Evolutionary conservation across 2,329 filamentous ascomycete species (phyloP).

Genomic region (Malbranchea zuffiana): DNA sequence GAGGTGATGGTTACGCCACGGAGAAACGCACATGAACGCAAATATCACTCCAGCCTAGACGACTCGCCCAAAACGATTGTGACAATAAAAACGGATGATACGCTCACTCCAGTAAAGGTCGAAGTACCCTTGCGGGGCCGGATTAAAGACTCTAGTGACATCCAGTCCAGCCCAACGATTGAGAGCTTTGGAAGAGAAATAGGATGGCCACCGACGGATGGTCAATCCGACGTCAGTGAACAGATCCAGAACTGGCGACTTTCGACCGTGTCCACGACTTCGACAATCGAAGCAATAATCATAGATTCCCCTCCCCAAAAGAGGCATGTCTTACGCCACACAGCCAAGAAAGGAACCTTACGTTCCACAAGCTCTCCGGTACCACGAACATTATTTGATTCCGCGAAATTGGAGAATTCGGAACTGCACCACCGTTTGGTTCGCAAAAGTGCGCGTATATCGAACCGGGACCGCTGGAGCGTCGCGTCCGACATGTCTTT

Average conservation of each 20-base stretch:
- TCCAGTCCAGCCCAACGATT: conserved; percentile 25
- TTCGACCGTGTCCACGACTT: conserved; percentile 43
- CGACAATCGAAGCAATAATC: conserved; percentile 47
- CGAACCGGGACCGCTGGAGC: conserved; percentile 37
- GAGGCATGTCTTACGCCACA: conserved; percentile 41
- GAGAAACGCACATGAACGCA: background rate
- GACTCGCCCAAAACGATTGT: too few relatives aligned
- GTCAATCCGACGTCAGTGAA: conserved; percentile 20
- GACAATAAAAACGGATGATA: too few relatives aligned
- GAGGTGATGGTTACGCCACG: background rate
- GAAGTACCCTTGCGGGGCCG: conserved; percentile 6
- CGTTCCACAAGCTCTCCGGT: conserved; percentile 38
- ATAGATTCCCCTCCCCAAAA: conserved; percentile 40
- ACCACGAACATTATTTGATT: conserved; percentile 36
- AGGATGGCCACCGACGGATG: conserved; percentile 37
- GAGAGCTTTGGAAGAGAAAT: conserved; percentile 42
- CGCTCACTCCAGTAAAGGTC: background rate
- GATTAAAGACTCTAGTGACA: conserved; percentile 1
- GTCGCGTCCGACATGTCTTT: conserved; percentile 33
- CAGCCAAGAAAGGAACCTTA: conserved; percentile 43
- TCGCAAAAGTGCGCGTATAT: conserved; percentile 42
- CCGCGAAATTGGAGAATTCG: conserved; percentile 33
- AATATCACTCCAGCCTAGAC: too few relatives aligned
- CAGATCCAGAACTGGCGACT: conserved; percentile 30
- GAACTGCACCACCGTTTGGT: conserved; percentile 38